Base-by-base conservation (phyloP, 2,329 filamentous ascomycete species). In the Pseudocercospora crystallina region DNA sequence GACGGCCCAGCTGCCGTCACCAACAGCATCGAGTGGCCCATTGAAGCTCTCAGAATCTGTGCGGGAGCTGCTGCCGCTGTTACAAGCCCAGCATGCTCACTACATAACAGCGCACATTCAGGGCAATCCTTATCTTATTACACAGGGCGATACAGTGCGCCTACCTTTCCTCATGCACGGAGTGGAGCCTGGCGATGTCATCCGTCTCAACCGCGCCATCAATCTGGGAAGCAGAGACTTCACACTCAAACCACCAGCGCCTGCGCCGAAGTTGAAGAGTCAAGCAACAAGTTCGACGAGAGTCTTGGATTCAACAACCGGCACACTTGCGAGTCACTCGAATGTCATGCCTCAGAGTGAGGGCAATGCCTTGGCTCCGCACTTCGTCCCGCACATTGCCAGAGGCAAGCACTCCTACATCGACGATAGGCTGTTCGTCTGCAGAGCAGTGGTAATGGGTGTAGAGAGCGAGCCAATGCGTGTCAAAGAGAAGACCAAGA, bases 211-310 rank as follows among this genome's bases (percentile, higher is more conserved):
- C 74, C 86, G 90, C 49, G 94, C 90, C 17, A 86, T 83, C 35
- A 77, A 86, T 47, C 74, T 99, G 38, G 94, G 94, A 26, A 92
- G 86, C 60, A 81, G 94, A 57, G 92, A 97, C 70, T 95, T 89
- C 73, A 96, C 92, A 5, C 77, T 97, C 57, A 89, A 90, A 70
- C 73, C 76, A 1, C 89, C 88, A 5, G 75, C 80, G 4, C 84
- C 87, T n/a, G 41, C 61, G 8, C 61, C 65, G 3, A 61, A 61
- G 50, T 49, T 65, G 11, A 67, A 63, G 40, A 67, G 63, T 34
- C 52, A 56, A 10, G 64, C 63, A 11, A 59, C 48, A 8, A 51
- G 45, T 5, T 61, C 65, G 5, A 46, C 43, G 1, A 40, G 43
- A 2, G 52, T 65, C n/a, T 20, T 61, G 7, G 65, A 68, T 35